phyloP scores from a whole-genome alignment of 1,139 yeast genomes.

The Taphrina flavorubra region DNA sequence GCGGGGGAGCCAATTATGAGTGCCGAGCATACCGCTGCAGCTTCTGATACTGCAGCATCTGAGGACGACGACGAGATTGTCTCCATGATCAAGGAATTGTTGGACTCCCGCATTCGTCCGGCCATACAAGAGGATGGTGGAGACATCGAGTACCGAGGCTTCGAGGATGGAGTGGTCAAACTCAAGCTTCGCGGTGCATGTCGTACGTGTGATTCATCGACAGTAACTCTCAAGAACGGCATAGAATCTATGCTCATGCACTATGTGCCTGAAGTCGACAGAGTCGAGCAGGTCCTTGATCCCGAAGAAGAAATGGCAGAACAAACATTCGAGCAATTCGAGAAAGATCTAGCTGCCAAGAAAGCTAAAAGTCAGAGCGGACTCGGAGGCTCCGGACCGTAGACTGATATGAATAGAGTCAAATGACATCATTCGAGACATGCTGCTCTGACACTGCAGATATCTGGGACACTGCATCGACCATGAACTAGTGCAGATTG shows the following conservation, averaged over 20 bases:
- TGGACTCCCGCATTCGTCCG: constrained; percentile 92
- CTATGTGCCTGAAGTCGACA: constrained; percentile 79
- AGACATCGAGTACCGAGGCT: constrained; percentile 66
- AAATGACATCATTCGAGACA: constrained; percentile 15
- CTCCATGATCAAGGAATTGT: constrained; percentile 87
- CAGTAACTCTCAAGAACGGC: constrained; percentile 78
- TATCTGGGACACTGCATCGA: no score
- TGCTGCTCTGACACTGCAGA: background rate
- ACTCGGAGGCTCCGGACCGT: constrained; percentile 25
- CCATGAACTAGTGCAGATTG: background rate
- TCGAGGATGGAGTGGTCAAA: constrained; percentile 67
- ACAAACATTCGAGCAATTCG: constrained; percentile 73
- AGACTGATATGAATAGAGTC: constrained; percentile 20
- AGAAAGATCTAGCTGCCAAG: constrained; percentile 51
- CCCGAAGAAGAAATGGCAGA: constrained; percentile 67
- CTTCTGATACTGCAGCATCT: constrained; percentile 56
- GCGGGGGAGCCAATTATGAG: constrained; percentile 70
- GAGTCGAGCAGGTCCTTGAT: constrained; percentile 70
- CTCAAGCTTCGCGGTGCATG: constrained; percentile 83
- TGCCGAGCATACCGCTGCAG: constrained; percentile 60
- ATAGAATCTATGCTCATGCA: constrained; percentile 84
- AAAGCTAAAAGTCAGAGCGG: constrained; percentile 28
- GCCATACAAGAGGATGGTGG: constrained; percentile 78
- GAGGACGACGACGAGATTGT: constrained; percentile 81
- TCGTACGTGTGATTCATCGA: constrained; percentile 75